phyloP scores from a whole-genome alignment of 2,329 filamentous ascomycete species.

The Ophiostoma australiae region DNA sequence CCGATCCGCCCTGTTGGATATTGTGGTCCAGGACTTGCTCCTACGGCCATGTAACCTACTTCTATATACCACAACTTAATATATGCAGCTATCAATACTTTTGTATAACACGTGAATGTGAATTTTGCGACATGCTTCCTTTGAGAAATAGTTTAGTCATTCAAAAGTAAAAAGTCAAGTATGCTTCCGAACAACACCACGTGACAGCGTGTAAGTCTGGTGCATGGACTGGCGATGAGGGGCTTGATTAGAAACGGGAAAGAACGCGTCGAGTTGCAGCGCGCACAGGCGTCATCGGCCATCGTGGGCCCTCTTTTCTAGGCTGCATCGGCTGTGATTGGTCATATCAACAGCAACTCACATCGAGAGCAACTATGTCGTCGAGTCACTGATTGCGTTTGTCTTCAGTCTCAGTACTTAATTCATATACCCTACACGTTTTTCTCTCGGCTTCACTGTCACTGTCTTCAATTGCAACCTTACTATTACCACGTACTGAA shows the following conservation, averaged over 20 bases:
- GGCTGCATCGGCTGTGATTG: conserved; percentile 14
- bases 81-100: neutral
- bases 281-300: neutral
- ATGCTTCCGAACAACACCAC: neutral
- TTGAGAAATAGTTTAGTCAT: too few relatives aligned
- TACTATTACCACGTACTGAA: neutral
- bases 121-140: too few relatives aligned
- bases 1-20: neutral
- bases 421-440: neutral
- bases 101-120: too few relatives aligned
- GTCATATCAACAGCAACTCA: conserved; percentile 19
- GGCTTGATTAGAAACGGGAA: neutral
- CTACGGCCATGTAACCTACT: neutral
- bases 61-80: neutral
- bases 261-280: neutral
- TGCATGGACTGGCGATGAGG: neutral
- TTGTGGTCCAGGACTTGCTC: neutral
- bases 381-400: neutral
- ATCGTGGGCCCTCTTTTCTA: neutral
- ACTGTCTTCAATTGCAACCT: neutral
- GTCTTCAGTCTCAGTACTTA: neutral
- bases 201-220: conserved; percentile 16
- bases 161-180: too few relatives aligned
- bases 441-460: neutral
- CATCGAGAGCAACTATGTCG: neutral